Evolutionary conservation across 2,329 filamentous ascomycete genomes (phyloP).

Genomic region (Aspergillus ruber): DNA sequence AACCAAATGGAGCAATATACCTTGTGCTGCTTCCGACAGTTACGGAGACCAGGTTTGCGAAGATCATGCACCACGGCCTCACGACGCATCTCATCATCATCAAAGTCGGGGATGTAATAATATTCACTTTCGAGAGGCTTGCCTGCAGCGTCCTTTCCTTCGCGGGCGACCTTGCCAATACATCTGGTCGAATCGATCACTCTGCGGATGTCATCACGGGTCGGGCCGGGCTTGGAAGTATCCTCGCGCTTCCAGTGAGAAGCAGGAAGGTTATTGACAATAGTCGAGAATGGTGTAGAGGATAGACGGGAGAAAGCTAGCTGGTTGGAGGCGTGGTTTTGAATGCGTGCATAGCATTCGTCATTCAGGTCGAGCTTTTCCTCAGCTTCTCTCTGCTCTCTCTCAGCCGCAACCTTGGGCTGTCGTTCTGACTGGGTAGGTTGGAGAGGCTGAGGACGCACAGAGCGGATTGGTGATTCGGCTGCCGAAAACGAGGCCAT

Average conservation of each 20-base stretch:
- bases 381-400: conserved; percentile 14
- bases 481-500: conserved; percentile 69
- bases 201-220: conserved; percentile 58
- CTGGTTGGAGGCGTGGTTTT: conserved; percentile 90
- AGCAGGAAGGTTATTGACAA: conserved; percentile 75
- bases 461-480: conserved; percentile 53
- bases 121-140: conserved; percentile 93
- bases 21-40: conserved; percentile 95
- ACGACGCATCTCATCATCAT: conserved; percentile 69
- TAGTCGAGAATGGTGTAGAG: conserved; percentile 82
- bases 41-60: conserved; percentile 79
- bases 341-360: conserved; percentile 31
- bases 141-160: conserved; percentile 93
- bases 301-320: conserved; percentile 89
- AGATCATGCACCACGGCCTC: conserved; percentile 79
- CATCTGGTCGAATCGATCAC: conserved; percentile 70
- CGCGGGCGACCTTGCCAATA: conserved; percentile 79
- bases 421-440: conserved; percentile 26
- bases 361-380: conserved; percentile 16
- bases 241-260: conserved; percentile 50
- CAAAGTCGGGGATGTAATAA: conserved; percentile 87
- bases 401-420: conserved; percentile 1
- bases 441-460: conserved; percentile 29
- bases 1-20: conserved; percentile 46
- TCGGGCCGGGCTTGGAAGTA: conserved; percentile 42